A percentile compares a stretch with the other conserved stretches of the same genome.
phyloP scores from a whole-genome alignment of 179 eudicot species.

The Patellifolia procumbens region DNA sequence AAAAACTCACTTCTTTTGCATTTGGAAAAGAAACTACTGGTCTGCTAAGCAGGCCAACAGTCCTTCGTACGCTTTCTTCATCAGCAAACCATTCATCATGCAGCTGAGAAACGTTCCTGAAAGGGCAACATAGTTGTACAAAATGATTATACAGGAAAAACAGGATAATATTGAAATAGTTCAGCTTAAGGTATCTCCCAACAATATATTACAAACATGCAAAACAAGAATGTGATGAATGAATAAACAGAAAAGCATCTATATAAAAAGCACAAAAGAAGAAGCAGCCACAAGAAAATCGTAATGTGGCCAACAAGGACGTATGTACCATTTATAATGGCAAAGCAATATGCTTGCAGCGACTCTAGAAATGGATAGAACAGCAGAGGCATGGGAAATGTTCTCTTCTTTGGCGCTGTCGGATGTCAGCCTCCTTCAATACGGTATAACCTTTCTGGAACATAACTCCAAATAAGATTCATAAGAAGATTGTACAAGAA shows the following conservation, averaged over 20 bases:
- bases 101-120: conserved; percentile 74
- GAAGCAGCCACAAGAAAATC: background rate
- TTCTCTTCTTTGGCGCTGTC: conserved; percentile 56
- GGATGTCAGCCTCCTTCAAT: conserved; percentile 62
- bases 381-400: conserved; percentile 56
- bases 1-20: conserved; percentile 50
- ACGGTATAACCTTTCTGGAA: conserved; percentile 53
- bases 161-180: background rate
- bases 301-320: background rate
- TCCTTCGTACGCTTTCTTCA: conserved; percentile 64
- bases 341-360: conserved; percentile 66
- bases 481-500: conserved; percentile 1
- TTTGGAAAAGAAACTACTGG: conserved; percentile 34
- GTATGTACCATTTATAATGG: conserved; percentile 65
- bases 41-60: conserved; percentile 57
- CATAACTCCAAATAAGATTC: background rate
- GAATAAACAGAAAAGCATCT: background rate
- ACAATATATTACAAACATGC: background rate
- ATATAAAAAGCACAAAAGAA: background rate
- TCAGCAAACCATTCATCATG: conserved; percentile 87
- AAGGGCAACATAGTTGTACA: background rate
- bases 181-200: background rate
- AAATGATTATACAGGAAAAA: background rate
- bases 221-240: background rate
- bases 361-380: conserved; percentile 63